These are phyloP conservation scores for Hypholoma sublateritium DNA, from an alignment of 768 basidiomycete genomes.

Conservation along the genomic window DNA sequence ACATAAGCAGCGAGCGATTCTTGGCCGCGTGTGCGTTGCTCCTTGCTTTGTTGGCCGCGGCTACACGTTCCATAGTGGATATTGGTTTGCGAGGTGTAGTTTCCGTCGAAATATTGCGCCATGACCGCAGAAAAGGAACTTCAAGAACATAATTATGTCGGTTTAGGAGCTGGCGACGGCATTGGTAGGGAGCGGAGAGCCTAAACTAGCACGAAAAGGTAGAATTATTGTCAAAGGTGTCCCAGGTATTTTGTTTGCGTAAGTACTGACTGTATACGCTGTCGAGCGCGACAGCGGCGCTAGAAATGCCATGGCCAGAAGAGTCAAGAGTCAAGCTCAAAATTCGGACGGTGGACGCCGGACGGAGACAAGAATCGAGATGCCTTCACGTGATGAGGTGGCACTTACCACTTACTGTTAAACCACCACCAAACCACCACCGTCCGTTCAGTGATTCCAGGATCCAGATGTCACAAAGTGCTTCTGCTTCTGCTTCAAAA, in stretches of 20 bases:
- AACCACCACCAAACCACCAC: too few species aligned
- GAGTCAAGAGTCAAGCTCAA: background rate
- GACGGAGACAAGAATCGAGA: background rate
- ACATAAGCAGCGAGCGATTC: constrained; percentile 82
- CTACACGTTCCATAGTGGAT: background rate
- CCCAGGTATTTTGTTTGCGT: background rate
- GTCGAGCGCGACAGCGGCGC: constrained; percentile 8
- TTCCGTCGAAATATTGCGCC: constrained; percentile 12
- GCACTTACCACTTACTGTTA: background rate
- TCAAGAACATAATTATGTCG: constrained; percentile 4
- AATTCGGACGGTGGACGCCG: background rate
- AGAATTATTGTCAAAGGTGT: background rate
- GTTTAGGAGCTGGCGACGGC: background rate
- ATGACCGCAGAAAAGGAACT: constrained; percentile 4
- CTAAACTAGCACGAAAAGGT: constrained; percentile 13
- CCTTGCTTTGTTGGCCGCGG: constrained; percentile 21
- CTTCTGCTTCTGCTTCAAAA: background rate
- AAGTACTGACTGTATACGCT: constrained; percentile 13
- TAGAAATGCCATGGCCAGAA: constrained; percentile 10
- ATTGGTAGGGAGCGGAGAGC: constrained; percentile 10
- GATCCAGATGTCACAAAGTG: background rate
- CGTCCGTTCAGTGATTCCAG: background rate
- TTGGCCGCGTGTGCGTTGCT: constrained; percentile 46
- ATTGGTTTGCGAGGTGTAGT: constrained; percentile 1
- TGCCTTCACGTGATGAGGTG: too few species aligned